phyloP scores from a whole-genome alignment of 805 yeast genomes.

The Myxozyma mucilagina region DNA sequence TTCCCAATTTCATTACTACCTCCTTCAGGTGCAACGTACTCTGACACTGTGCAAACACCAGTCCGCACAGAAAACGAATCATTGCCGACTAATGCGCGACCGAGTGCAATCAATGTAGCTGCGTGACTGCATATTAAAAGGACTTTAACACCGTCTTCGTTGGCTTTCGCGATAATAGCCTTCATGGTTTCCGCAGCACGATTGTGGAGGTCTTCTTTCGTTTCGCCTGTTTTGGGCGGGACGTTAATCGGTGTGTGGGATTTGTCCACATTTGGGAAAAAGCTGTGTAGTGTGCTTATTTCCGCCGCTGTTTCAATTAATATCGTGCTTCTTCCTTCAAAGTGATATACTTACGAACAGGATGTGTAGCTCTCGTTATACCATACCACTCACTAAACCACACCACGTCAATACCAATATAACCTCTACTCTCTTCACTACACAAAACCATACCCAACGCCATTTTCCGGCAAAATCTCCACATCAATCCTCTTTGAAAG shows the following conservation, averaged over 20 bases:
- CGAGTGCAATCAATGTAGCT: conserved; percentile 85
- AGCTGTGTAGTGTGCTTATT: conserved; percentile 48
- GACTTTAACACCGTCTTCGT: conserved; percentile 60
- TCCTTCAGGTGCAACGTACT: conserved; percentile 43
- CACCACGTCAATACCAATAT: background rate
- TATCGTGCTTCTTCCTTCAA: background rate
- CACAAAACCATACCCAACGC: conserved; percentile 55
- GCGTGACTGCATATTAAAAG: conserved; percentile 87
- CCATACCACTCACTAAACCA: conserved; percentile 72
- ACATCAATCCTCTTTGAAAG: conserved; percentile 59
- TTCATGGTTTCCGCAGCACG: conserved; percentile 61
- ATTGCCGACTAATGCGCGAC: conserved; percentile 67
- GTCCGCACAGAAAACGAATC: conserved; percentile 59
- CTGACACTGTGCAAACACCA: conserved; percentile 83
- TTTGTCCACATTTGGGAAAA: conserved; percentile 52
- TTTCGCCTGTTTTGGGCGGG: conserved; percentile 73
- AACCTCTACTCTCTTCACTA: background rate
- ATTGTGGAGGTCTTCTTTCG: conserved; percentile 63
- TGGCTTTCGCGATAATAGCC: conserved; percentile 56
- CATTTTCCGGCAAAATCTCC: conserved; percentile 69
- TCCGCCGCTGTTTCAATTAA: conserved; percentile 49
- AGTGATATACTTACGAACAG: conserved; percentile 46
- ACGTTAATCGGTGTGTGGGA: conserved; percentile 57
- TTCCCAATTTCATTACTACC: conserved; percentile 36
- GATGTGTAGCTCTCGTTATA: conserved; percentile 65